Base-by-base conservation (phyloP, 768 basidiomycete genomes). In the Russula sp. region DNA sequence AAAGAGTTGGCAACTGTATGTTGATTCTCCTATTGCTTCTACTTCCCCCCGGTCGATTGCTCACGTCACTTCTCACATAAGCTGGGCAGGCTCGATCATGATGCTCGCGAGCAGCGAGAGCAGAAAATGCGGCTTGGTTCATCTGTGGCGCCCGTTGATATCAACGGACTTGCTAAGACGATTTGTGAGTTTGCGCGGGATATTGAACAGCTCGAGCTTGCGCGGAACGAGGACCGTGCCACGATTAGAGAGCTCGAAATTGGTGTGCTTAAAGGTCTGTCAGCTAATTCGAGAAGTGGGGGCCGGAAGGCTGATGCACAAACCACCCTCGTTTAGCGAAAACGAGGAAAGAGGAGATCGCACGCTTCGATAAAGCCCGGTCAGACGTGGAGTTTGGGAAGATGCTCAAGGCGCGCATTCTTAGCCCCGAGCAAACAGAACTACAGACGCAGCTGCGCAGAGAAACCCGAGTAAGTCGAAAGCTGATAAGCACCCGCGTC, bases 381-480 rank as follows among this genome's bases (percentile, higher is more conserved):
- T 80, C 79, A 35, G 94, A 98, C 70, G 80, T 84, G 3, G 88
- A 88, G 59, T 91, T 95, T 72, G 77, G 72, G 10, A 79, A 76
- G 31, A 80, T 74, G 70, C 73, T 76, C 31, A 81, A 79, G 66
- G 71, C 74, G 13, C 74, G 71, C 35, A 74, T 76, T 64, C 66
- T 69, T 20, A 88, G 88, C 13, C 93, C 96, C 0, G 93, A 98
- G 70, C 88, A 94, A 70, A 78, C 86, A 14, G 93, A 95, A 71
- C 87, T 84, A 1, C 94, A 95, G 71, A 82, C 79, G 1, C 84
- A 86, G 59, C 75, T 98, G 32, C 80, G 93, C 37, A 83, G 86
- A 67, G 78, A 80, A 65, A 84, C 91, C 42, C 77, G 87, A 71
- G 94, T 92, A 67, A 48, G 84, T 68, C n/a, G 10, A 40, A 16